phyloP scores from a whole-genome alignment of 306 rosid species.

The Canavalia ensiformis region DNA sequence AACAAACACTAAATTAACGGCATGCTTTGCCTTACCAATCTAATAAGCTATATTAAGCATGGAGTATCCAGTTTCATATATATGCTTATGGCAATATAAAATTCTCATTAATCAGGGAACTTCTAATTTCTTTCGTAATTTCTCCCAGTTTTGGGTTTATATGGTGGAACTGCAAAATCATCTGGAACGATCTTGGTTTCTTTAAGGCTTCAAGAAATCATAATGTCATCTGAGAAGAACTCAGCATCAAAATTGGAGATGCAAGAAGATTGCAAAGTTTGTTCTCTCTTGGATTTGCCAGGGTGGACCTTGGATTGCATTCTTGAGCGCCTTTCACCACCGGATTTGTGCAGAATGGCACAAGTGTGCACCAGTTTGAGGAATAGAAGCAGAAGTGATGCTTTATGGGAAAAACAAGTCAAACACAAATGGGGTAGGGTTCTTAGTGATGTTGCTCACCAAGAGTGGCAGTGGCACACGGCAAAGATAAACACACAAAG shows the following conservation, averaged over 20 bases:
- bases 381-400: conserved; percentile 13
- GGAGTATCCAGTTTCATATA: background rate
- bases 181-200: background rate
- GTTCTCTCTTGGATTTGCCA: conserved; percentile 46
- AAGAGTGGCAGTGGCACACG: conserved; percentile 46
- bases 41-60: background rate
- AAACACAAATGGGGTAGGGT: conserved; percentile 39
- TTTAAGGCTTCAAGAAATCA: background rate
- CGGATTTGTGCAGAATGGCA: conserved; percentile 42
- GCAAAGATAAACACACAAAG: conserved; percentile 14
- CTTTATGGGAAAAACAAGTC: conserved; percentile 42
- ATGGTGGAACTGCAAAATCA: background rate
- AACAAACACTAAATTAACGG: background rate
- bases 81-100: background rate
- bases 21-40: background rate
- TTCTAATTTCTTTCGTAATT: background rate
- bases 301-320: conserved; percentile 38
- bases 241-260: background rate
- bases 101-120: background rate
- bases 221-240: conserved; percentile 12
- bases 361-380: conserved; percentile 39
- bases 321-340: conserved; percentile 40
- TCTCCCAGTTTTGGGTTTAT: background rate
- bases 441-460: conserved; percentile 54
- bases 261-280: conserved; percentile 29